A percentile compares a stretch with the other conserved stretches of the same genome.
Evolutionary conservation across 2,329 filamentous ascomycete species (phyloP).

Genomic region (Eutypa lata): DNA sequence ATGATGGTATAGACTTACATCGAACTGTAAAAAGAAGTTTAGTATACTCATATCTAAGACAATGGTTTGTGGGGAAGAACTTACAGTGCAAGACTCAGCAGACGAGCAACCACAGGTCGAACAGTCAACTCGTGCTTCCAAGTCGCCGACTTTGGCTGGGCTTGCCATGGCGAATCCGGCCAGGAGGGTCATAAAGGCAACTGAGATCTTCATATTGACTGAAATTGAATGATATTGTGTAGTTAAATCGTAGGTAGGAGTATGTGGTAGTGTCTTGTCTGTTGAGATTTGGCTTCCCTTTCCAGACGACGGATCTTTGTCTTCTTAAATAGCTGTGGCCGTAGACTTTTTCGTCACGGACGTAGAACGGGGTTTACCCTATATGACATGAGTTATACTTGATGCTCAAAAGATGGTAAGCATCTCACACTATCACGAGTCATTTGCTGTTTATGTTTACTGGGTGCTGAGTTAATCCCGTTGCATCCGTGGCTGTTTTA

Average conservation of each 20-base stretch:
- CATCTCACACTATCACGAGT: neutral
- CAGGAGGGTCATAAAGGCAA: conserved; percentile 7
- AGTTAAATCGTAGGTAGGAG: neutral
- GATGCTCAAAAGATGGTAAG: neutral
- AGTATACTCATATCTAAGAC: neutral
- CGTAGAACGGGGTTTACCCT: neutral
- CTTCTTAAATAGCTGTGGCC: neutral
- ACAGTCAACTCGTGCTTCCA: conserved; percentile 10
- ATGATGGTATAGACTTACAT: neutral
- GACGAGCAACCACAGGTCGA: conserved; percentile 9
- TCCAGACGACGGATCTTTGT: neutral
- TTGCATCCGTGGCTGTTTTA: neutral
- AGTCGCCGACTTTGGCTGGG: conserved; percentile 2
- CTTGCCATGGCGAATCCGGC: conserved; percentile 7
- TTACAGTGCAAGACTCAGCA: conserved; percentile 10
- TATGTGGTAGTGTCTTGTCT: neutral
- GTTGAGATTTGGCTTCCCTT: neutral
- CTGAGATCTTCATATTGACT: conserved; percentile 11
- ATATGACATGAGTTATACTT: neutral
- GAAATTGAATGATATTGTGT: neutral
- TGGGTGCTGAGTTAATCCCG: neutral
- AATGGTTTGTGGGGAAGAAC: neutral
- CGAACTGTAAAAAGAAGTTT: neutral
- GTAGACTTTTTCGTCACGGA: neutral
- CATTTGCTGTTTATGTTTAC: neutral